Conservation (phyloP, 306 rosid genomes). For the Dalbergia cultrata region DNA sequence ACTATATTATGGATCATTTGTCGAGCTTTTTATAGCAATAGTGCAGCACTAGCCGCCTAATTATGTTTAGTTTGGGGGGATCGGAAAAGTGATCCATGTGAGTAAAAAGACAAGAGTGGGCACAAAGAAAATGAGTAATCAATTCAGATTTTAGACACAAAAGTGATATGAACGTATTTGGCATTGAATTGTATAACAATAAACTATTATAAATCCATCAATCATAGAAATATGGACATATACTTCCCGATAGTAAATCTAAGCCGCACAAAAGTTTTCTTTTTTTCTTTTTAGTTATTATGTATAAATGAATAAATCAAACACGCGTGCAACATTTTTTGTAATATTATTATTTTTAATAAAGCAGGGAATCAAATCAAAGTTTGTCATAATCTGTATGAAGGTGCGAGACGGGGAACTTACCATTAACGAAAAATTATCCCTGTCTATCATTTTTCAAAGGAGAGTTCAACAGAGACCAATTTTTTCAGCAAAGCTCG, state of each 20-base stretch:
- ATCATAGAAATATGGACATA: background rate
- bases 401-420: background rate
- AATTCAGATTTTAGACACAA: background rate
- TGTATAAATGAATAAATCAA: too few relatives aligned
- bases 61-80: background rate
- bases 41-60: constrained; percentile 15
- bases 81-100: background rate
- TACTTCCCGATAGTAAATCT: background rate
- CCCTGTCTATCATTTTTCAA: too few relatives aligned
- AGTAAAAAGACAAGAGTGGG: background rate
- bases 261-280: background rate
- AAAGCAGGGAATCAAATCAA: background rate
- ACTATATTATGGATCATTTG: background rate
- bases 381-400: too few relatives aligned
- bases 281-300: too few relatives aligned
- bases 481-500: too few relatives aligned
- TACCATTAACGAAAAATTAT: too few relatives aligned
- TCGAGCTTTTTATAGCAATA: background rate
- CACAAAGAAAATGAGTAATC: background rate
- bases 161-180: background rate
- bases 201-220: background rate
- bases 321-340: background rate
- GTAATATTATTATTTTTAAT: background rate
- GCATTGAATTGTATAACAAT: background rate
- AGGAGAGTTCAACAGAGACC: too few relatives aligned